These are phyloP conservation scores for Phaffomyces thermotolerans DNA, from an alignment of 805 yeast genomes.

Conservation along the genomic window DNA sequence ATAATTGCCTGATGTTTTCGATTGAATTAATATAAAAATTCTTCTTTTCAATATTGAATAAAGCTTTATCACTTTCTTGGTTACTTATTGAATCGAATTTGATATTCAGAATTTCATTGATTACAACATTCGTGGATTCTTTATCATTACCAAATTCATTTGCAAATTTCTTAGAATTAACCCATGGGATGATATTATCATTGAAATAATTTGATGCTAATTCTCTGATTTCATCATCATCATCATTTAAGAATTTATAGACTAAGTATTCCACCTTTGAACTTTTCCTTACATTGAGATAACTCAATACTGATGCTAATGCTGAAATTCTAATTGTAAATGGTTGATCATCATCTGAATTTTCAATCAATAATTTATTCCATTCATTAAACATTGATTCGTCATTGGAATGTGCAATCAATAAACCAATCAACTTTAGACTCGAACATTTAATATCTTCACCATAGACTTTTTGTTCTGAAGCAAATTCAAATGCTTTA, in stretches of 20 bases:
- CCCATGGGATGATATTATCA: slow-evolving; percentile 29
- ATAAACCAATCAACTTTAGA: slow-evolving; percentile 45
- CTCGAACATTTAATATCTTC: slow-evolving; percentile 43
- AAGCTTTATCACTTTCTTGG: slow-evolving; percentile 29
- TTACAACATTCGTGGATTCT: slow-evolving; percentile 9
- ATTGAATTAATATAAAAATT: slow-evolving; percentile 56
- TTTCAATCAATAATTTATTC: slow-evolving; percentile 9
- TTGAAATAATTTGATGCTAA: slow-evolving; percentile 38
- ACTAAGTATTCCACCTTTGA: slow-evolving; percentile 23
- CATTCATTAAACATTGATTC: slow-evolving; percentile 13
- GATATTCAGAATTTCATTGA: slow-evolving; percentile 10
- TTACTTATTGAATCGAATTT: slow-evolving; percentile 13
- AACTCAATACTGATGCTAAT: slow-evolving; percentile 33
- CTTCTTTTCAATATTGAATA: slow-evolving; percentile 62
- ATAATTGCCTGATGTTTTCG: slow-evolving; percentile 21
- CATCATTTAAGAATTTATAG: slow-evolving; percentile 48
- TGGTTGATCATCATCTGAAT: slow-evolving; percentile 36
- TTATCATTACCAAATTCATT: slow-evolving; percentile 6
- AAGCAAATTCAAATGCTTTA: slow-evolving; percentile 25
- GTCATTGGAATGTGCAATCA: slow-evolving; percentile 27
- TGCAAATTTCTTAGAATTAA: slow-evolving; percentile 24
- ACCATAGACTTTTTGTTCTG: slow-evolving; percentile 27
- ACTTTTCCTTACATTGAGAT: slow-evolving; percentile 8
- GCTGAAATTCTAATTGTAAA: slow-evolving; percentile 39
- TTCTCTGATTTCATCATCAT: slow-evolving; percentile 53